These are phyloP conservation scores for Arthrobotrys musiformis DNA, from an alignment of 2,329 filamentous ascomycete genomes.

Conservation along the genomic window DNA sequence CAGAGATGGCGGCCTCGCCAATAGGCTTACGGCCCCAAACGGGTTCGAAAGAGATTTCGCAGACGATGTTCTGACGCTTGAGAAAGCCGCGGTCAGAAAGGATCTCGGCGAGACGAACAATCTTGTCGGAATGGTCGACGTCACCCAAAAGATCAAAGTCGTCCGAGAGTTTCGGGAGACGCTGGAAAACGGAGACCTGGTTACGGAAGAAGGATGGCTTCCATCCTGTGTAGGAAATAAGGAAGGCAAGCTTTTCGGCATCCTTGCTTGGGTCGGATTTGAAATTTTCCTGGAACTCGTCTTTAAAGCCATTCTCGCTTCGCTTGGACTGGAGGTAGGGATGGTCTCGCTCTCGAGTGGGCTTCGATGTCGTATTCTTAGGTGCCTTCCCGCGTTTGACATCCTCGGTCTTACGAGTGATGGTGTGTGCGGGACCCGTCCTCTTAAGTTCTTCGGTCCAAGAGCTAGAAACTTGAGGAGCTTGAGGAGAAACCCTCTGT, in stretches of 20 bases:
- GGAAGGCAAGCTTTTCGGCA: conserved; percentile 28
- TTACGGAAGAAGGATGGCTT: background rate
- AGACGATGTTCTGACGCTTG: conserved; percentile 5
- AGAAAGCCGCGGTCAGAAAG: conserved; percentile 42
- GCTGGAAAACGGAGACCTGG: conserved; percentile 18
- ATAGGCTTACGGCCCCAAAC: conserved; percentile 19
- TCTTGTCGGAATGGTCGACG: conserved; percentile 5
- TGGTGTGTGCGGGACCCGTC: background rate
- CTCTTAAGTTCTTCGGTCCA: conserved; percentile 1
- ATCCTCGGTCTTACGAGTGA: background rate
- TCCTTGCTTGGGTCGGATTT: conserved; percentile 51
- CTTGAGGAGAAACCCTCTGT: background rate
- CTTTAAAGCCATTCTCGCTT: conserved; percentile 10
- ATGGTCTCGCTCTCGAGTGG: background rate
- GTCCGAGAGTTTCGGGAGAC: conserved; percentile 29
- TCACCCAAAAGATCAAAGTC: conserved; percentile 8
- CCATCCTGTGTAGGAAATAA: conserved; percentile 32
- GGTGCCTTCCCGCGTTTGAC: background rate
- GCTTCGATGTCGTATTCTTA: background rate
- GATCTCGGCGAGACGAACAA: conserved; percentile 40
- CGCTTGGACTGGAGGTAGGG: background rate
- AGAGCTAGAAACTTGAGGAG: background rate
- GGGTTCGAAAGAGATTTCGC: conserved; percentile 20
- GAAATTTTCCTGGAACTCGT: conserved; percentile 40
- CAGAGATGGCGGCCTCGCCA: background rate